These are phyloP conservation scores for Macroventuria anomochaeta DNA, from an alignment of 2,329 filamentous ascomycete genomes.

Conservation along the genomic window DNA sequence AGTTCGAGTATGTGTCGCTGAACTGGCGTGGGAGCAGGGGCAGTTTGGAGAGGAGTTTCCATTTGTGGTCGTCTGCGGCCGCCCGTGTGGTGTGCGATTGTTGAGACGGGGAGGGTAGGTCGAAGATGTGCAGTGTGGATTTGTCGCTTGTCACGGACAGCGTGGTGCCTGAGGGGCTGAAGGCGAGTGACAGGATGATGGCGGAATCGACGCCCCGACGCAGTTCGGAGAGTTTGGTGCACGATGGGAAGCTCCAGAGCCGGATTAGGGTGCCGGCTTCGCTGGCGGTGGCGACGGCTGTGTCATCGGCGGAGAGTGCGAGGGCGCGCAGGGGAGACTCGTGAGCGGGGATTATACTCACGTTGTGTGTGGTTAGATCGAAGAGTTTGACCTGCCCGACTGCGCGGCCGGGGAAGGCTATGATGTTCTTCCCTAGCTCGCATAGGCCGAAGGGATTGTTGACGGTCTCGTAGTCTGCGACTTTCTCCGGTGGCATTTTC, in stretches of 20 bases:
- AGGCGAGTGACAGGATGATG: conserved; percentile 83
- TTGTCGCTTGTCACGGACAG: conserved; percentile 96
- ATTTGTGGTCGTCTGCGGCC: conserved; percentile 61
- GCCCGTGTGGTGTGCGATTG: neutral
- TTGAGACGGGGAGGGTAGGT: conserved; percentile 63
- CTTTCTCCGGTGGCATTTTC: conserved; percentile 71
- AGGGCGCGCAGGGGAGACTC: conserved; percentile 79
- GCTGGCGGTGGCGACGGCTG: conserved; percentile 86
- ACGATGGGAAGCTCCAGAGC: conserved; percentile 80
- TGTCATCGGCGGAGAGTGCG: conserved; percentile 78
- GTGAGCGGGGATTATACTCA: conserved; percentile 94
- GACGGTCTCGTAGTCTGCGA: conserved; percentile 81
- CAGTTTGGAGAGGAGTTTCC: conserved; percentile 83
- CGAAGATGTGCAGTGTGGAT: conserved; percentile 92
- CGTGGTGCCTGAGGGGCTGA: conserved; percentile 80
- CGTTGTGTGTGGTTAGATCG: conserved; percentile 76
- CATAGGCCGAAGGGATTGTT: conserved; percentile 84
- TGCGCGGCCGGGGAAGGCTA: conserved; percentile 88
- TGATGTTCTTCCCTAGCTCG: conserved; percentile 72
- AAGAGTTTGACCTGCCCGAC: conserved; percentile 89
- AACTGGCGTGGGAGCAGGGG: conserved; percentile 86
- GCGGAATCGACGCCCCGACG: conserved; percentile 89
- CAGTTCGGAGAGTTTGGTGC: conserved; percentile 81
- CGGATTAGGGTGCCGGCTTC: conserved; percentile 91
- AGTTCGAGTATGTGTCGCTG: conserved; percentile 87